Percentiles rank a stretch among this genome's conserved stretches.
Evolutionary conservation across 2,329 filamentous ascomycete species (phyloP).

Genomic region (Lomentospora prolificans): DNA sequence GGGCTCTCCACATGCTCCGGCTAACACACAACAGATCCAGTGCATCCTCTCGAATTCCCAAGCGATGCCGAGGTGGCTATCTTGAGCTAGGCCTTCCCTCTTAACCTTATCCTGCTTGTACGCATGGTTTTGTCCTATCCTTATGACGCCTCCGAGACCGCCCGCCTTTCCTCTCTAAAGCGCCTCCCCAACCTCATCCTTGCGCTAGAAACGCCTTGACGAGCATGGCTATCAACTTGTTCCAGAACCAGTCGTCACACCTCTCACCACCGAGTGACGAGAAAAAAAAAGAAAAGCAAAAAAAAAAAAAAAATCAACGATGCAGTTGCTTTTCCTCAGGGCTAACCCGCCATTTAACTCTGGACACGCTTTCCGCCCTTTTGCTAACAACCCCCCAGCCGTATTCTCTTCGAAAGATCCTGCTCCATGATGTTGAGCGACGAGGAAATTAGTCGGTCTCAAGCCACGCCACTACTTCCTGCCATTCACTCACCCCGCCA

Average conservation of each 20-base stretch:
- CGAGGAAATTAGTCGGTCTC: neutral
- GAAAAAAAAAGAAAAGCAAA: too few relatives aligned
- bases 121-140: neutral
- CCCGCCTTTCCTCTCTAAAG: neutral
- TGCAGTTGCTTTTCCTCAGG: neutral
- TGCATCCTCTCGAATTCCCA: neutral
- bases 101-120: neutral
- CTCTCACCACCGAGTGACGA: too few relatives aligned
- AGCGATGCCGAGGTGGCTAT: neutral
- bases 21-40: too few relatives aligned
- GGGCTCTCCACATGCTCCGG: neutral
- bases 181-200: neutral
- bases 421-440: neutral
- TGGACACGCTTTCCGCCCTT: neutral
- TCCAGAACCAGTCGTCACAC: too few relatives aligned
- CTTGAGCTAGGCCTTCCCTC: too few relatives aligned
- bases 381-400: neutral
- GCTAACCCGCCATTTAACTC: neutral
- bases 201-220: neutral
- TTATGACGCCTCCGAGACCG: neutral
- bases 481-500: neutral
- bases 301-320: neutral
- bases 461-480: neutral
- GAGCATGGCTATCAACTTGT: too few relatives aligned
- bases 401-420: neutral